Percentiles rank a stretch among this genome's conserved stretches.
Evolutionary conservation across 2,329 filamentous ascomycete genomes (phyloP).

Genomic region (Esteya vermicola): DNA sequence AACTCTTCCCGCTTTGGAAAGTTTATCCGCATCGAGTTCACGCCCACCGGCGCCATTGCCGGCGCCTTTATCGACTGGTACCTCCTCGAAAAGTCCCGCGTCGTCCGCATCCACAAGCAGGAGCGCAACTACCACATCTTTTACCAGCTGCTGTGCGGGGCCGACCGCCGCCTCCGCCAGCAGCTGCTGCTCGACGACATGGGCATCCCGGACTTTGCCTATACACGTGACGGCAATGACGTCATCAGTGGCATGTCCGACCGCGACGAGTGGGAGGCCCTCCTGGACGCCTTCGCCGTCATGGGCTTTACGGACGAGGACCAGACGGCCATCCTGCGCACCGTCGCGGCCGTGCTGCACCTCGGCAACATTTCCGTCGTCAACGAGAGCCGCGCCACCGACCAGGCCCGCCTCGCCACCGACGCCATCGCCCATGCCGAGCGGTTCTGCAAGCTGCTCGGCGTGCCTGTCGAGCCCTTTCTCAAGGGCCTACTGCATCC

Average conservation of each 20-base stretch:
- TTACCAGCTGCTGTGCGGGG: slow-evolving; percentile 85
- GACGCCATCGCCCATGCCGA: slow-evolving; percentile 63
- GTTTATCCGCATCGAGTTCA: slow-evolving; percentile 96
- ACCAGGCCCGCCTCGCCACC: slow-evolving; percentile 71
- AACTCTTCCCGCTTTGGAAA: slow-evolving; percentile 98
- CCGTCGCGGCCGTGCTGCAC: slow-evolving; percentile 82
- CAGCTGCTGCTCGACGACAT: slow-evolving; percentile 63
- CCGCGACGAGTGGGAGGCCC: slow-evolving; percentile 70
- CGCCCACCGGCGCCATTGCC: slow-evolving; percentile 71
- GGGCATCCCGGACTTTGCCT: slow-evolving; percentile 76
- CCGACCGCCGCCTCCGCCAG: slow-evolving; percentile 56
- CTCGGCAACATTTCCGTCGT: slow-evolving; percentile 81
- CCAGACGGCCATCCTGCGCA: slow-evolving; percentile 69
- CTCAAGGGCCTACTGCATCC: slow-evolving; percentile 81
- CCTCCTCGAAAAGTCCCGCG: slow-evolving; percentile 91
- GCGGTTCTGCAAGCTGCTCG: slow-evolving; percentile 70
- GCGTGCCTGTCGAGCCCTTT: slow-evolving; percentile 73
- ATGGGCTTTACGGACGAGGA: slow-evolving; percentile 89
- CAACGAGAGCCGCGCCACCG: slow-evolving; percentile 79
- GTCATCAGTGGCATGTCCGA: slow-evolving; percentile 85
- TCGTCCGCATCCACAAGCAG: slow-evolving; percentile 72
- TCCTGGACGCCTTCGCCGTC: slow-evolving; percentile 84
- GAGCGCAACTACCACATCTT: slow-evolving; percentile 97
- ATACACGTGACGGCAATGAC: slow-evolving; percentile 84
- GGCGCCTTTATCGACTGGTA: slow-evolving; percentile 99